Conservation (phyloP, 2,329 filamentous ascomycete species). For the Cladophialophora psammophila region DNA sequence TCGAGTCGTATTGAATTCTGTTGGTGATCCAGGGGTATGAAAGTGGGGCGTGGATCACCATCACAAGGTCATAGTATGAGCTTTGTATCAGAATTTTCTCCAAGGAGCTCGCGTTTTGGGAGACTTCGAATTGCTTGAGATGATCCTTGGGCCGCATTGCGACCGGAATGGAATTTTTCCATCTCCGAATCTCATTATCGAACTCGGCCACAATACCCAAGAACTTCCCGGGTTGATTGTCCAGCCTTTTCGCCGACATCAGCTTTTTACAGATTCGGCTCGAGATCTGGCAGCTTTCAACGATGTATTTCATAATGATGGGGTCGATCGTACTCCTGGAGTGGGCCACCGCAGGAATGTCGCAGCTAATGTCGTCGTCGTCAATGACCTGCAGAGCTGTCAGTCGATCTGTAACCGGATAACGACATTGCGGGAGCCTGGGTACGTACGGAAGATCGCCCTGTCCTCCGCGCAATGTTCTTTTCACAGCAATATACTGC, state of each 20-base stretch:
- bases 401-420: too few species aligned
- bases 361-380: too few species aligned
- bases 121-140: slow-evolving; percentile 1
- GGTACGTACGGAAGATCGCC: too few species aligned
- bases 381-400: too few species aligned
- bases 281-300: slow-evolving; percentile 3
- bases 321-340: too few species aligned
- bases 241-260: background rate
- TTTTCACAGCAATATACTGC: too few species aligned
- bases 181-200: background rate
- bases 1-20: background rate
- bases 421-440: too few species aligned
- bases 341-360: too few species aligned
- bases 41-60: slow-evolving; percentile 2
- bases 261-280: background rate
- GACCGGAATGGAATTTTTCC: slow-evolving; percentile 5
- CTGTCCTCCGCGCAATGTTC: too few species aligned
- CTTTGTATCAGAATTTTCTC: background rate
- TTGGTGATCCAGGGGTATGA: slow-evolving; percentile 10
- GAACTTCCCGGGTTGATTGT: slow-evolving; percentile 2
- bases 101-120: background rate
- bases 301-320: too few species aligned
- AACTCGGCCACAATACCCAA: background rate
- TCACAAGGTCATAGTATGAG: slow-evolving; percentile 4
- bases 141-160: background rate